Percentiles rank a stretch among this genome's conserved stretches.
phyloP scores from a whole-genome alignment of 345 rosid species.

The Dipteronia sinensis region DNA sequence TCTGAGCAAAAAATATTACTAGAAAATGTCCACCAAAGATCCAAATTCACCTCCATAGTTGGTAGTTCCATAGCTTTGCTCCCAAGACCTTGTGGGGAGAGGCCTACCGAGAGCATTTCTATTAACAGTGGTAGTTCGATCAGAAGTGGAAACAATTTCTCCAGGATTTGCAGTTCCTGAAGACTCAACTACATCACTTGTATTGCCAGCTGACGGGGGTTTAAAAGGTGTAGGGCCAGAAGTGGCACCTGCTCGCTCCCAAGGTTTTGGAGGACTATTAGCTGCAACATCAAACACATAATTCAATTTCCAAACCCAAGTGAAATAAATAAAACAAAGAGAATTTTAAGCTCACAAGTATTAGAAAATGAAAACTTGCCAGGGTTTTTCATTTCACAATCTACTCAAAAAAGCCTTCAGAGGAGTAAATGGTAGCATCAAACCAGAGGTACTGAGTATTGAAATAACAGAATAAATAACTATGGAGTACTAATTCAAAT shows the following conservation, averaged over 20 bases:
- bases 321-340: neutral
- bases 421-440: neutral
- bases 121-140: conserved; percentile 48
- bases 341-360: neutral
- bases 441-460: neutral
- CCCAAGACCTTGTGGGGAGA: conserved; percentile 88
- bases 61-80: conserved; percentile 57
- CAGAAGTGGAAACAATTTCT: conserved; percentile 60
- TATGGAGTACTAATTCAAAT: neutral
- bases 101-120: conserved; percentile 63
- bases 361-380: neutral
- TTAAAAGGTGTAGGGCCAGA: conserved; percentile 26
- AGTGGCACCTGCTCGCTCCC: conserved; percentile 20
- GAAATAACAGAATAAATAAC: no score
- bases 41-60: conserved; percentile 48
- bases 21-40: conserved; percentile 8
- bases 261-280: conserved; percentile 25
- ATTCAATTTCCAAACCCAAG: conserved; percentile 1
- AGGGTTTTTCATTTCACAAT: no score
- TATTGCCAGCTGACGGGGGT: conserved; percentile 27
- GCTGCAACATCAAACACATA: conserved; percentile 16
- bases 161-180: conserved; percentile 94
- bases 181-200: conserved; percentile 51
- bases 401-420: neutral
- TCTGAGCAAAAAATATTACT: neutral